These are phyloP conservation scores for Solanum hybrid DNA, from an alignment of 305 asterid species.

Conservation along the genomic window DNA sequence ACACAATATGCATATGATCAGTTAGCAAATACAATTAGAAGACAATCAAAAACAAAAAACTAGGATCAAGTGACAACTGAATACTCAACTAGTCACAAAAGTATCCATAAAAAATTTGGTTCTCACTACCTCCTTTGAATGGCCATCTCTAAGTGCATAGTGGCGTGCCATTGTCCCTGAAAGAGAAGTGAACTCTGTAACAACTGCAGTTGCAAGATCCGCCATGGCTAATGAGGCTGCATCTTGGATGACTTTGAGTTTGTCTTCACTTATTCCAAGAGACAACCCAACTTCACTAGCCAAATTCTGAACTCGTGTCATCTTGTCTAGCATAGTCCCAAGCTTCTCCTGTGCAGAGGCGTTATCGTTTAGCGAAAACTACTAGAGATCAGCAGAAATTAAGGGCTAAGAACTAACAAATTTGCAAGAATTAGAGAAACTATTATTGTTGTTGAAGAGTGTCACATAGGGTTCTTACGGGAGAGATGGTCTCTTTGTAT, in stretches of 20 bases:
- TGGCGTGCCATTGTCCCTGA: constrained; percentile 95
- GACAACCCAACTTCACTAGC: constrained; percentile 56
- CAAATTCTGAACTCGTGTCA: constrained; percentile 59
- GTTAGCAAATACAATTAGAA: not conserved
- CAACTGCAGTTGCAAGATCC: constrained; percentile 89
- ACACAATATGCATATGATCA: not conserved
- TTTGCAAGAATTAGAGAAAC: not conserved
- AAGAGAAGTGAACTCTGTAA: constrained; percentile 87
- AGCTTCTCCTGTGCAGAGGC: constrained; percentile 57
- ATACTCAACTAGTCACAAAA: not conserved
- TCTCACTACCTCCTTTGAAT: constrained; percentile 58
- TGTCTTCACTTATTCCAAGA: constrained; percentile 48
- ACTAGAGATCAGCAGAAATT: not conserved
- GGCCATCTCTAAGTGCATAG: constrained; percentile 93
- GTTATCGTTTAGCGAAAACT: not conserved
- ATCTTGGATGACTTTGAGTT: constrained; percentile 43
- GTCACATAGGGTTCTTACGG: not conserved
- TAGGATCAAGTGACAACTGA: not conserved
- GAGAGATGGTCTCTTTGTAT: not conserved
- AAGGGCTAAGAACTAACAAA: not conserved
- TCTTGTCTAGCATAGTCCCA: constrained; percentile 93
- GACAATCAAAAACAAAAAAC: not conserved
- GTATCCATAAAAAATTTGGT: not conserved
- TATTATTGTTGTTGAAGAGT: not conserved
- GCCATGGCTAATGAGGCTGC: constrained; percentile 90